phyloP scores from a whole-genome alignment of 768 basidiomycete species.

The Suillus bovinus region DNA sequence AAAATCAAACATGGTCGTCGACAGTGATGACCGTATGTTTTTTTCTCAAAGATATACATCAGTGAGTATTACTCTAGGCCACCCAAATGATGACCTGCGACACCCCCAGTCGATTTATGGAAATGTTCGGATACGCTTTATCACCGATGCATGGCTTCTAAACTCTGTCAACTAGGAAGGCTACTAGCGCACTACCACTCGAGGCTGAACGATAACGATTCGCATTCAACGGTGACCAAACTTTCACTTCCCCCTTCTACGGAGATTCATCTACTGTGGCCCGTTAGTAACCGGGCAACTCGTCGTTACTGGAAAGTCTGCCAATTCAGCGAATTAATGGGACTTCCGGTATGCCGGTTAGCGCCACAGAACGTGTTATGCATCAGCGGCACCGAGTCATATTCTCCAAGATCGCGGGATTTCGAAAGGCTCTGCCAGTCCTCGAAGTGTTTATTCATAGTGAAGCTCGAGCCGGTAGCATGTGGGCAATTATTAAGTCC shows the following conservation, averaged over 20 bases:
- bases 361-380: too few species aligned
- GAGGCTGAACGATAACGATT: neutral
- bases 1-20: too few species aligned
- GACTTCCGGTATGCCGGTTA: neutral
- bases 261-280: neutral
- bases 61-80: too few species aligned
- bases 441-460: neutral
- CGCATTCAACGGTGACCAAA: neutral
- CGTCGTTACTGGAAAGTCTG: neutral
- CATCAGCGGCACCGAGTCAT: too few species aligned
- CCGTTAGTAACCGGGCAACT: neutral
- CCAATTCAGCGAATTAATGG: neutral
- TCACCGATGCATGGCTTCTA: neutral
- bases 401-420: neutral
- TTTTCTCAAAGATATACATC: too few species aligned
- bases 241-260: neutral
- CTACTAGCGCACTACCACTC: neutral
- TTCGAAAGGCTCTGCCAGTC: neutral
- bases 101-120: neutral
- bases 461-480: neutral
- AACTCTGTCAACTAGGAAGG: too few species aligned
- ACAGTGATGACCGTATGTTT: too few species aligned
- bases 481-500: neutral
- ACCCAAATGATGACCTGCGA: neutral
- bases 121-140: neutral